Evolutionary conservation across 2,329 filamentous ascomycete genomes (phyloP).

Genomic region (Pseudogymnoascus destructans): DNA sequence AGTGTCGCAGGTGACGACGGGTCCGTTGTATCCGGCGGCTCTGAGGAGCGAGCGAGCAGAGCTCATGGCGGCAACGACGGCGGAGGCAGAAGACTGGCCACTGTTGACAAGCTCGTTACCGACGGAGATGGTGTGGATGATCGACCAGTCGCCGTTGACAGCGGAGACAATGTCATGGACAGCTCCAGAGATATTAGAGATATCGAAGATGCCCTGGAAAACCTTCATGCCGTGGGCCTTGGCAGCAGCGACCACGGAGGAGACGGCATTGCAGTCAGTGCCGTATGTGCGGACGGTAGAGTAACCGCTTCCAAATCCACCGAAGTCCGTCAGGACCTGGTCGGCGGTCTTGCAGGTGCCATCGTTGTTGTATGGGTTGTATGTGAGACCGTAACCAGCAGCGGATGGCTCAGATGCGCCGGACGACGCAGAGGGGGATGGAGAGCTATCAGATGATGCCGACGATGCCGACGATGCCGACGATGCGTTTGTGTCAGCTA

Average conservation of each 20-base stretch:
- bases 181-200: conserved; percentile 41
- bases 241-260: conserved; percentile 47
- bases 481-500: not conserved
- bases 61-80: conserved; percentile 45
- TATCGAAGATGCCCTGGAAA: conserved; percentile 62
- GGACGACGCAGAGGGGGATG: not conserved
- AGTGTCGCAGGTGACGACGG: conserved; percentile 70
- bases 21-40: conserved; percentile 52
- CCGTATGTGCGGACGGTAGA: conserved; percentile 64
- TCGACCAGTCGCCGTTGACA: conserved; percentile 50
- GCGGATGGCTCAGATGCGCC: not conserved
- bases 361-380: conserved; percentile 43
- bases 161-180: conserved; percentile 47
- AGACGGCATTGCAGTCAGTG: conserved; percentile 62
- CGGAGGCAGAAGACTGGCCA: conserved; percentile 36
- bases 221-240: conserved; percentile 53
- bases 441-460: not conserved
- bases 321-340: conserved; percentile 53
- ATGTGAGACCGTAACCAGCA: conserved; percentile 37
- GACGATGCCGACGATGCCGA: not conserved
- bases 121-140: conserved; percentile 58
- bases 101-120: conserved; percentile 72
- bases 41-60: conserved; percentile 45
- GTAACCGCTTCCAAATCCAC: conserved; percentile 39
- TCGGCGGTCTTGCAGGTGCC: conserved; percentile 52